A percentile compares a stretch with the other conserved stretches of the same genome.
phyloP scores from a whole-genome alignment of 371 early-diverging fungal species.

The Zychaea mexicana region DNA sequence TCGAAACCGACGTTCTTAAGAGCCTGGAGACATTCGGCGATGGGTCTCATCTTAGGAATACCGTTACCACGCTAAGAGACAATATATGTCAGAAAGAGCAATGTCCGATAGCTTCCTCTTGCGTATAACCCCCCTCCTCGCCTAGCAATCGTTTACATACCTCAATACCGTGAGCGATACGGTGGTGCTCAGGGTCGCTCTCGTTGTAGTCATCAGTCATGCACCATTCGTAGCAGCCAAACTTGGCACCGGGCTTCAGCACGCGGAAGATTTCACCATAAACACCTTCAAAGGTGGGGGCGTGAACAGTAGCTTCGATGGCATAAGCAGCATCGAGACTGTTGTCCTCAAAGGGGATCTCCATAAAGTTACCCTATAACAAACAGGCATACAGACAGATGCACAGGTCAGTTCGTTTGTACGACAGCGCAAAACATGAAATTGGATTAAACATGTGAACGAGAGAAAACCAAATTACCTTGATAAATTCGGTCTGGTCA shows the following conservation, averaged over 20 bases:
- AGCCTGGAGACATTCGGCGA: slow-evolving; percentile 70
- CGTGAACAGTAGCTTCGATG: slow-evolving; percentile 93
- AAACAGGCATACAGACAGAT: background rate
- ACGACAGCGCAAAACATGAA: background rate
- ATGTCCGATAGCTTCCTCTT: no score
- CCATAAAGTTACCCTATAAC: slow-evolving; percentile 85
- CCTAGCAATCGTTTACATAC: no score
- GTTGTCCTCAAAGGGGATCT: slow-evolving; percentile 86
- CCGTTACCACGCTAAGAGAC: slow-evolving; percentile 67
- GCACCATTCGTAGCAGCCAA: slow-evolving; percentile 94
- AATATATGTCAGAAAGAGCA: background rate
- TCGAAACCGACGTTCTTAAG: slow-evolving; percentile 87
- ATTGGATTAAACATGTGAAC: background rate
- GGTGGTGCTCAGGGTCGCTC: slow-evolving; percentile 69
- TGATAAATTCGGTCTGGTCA: slow-evolving; percentile 63
- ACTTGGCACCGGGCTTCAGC: slow-evolving; percentile 87
- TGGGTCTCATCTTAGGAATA: slow-evolving; percentile 81
- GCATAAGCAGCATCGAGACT: slow-evolving; percentile 88
- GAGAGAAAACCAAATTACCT: slow-evolving; percentile 29
- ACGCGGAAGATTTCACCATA: slow-evolving; percentile 90
- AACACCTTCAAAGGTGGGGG: slow-evolving; percentile 80
- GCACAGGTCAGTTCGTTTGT: background rate
- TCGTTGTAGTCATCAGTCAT: slow-evolving; percentile 85
- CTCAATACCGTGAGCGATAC: slow-evolving; percentile 83
- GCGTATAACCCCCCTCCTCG: no score